Base-by-base conservation (phyloP, 2,329 filamentous ascomycete species). In the Hypoxylon sp. region DNA sequence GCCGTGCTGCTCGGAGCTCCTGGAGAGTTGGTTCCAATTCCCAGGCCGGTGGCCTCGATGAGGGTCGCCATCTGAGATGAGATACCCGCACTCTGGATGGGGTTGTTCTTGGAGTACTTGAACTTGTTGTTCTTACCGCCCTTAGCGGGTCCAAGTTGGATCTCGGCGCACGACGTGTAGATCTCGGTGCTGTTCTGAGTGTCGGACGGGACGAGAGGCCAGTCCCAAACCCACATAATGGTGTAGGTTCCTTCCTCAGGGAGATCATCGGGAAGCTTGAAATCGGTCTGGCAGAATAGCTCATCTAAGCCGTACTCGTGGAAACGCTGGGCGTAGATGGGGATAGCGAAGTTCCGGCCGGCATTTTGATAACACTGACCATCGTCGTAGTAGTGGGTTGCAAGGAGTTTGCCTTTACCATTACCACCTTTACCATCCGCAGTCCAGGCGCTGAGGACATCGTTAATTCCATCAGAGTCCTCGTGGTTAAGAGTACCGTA, bases 181-280 rank as follows among this genome's bases (percentile, higher is more conserved):
- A 83, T 87, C 76, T 90, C 85, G 69, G 85, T 85, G 68, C 80
- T 80, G 9, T 86, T 79, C 65, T 78, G 80, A 70, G 75, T 79
- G 68, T 77, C 79, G 41, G 75, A 74, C 74, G 82, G 80, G 76
- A 89, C 83, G 13, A 88, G 90, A 2, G 91, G 90, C 93, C 94
- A 99, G 79, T 97, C 91, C 96, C 96, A 98, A 49, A 98, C 91
- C 95, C 95, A 98, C 84, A 97, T 97, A 56, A 97, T 81, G 2
- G 93, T 95, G 78, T 94, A 93, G 28, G 86, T 85, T 30, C 89
- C 86, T 48, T 89, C 89, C 9, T 83, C 79, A n/a, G 85, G 79
- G 50, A 89, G 82, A 72, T 91, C 86, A 4, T 83, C 76, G 0
- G 96, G 96, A 13, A 99, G 82, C 75, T 90, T 85, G 51, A 98